Evolutionary conservation across 768 basidiomycete genomes (phyloP).

Genomic region (Daedaleopsis sinensis): DNA sequence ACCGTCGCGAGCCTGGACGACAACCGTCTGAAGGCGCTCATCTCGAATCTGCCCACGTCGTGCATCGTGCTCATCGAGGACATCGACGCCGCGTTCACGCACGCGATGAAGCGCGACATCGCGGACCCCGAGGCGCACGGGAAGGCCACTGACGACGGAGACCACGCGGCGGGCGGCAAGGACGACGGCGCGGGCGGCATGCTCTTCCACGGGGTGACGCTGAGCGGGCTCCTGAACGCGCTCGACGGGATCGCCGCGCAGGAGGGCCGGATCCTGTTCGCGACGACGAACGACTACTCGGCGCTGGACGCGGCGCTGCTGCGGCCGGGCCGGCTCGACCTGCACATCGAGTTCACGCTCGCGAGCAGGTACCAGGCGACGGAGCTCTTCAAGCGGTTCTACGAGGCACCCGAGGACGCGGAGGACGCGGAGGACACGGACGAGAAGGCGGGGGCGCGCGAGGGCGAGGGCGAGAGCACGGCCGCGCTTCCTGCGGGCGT

Average conservation of each 20-base stretch:
- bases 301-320: constrained; percentile 37
- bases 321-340: constrained; percentile 38
- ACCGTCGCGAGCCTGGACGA: constrained; percentile 68
- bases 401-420: constrained; percentile 1
- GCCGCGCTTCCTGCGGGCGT: too few relatives aligned
- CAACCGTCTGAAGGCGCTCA: constrained; percentile 54
- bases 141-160: constrained; percentile 2
- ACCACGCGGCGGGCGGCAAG: constrained; percentile 18
- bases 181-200: constrained; percentile 30
- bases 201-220: constrained; percentile 45
- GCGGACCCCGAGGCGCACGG: constrained; percentile 16
- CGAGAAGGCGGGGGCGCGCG: background rate
- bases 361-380: constrained; percentile 34
- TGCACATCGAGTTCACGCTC: constrained; percentile 35
- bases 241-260: constrained; percentile 59
- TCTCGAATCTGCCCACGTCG: constrained; percentile 64
- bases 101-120: constrained; percentile 32
- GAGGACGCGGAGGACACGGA: background rate
- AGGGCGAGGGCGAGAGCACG: background rate
- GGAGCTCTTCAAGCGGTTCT: constrained; percentile 38
- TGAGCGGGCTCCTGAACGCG: constrained; percentile 76
- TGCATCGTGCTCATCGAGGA: constrained; percentile 86
- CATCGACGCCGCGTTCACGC: constrained; percentile 75
- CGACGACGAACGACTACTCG: constrained; percentile 32
- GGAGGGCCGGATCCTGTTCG: constrained; percentile 39